Conservation (phyloP, 1,284 basidiomycete genomes). For the Trametes sp. region DNA sequence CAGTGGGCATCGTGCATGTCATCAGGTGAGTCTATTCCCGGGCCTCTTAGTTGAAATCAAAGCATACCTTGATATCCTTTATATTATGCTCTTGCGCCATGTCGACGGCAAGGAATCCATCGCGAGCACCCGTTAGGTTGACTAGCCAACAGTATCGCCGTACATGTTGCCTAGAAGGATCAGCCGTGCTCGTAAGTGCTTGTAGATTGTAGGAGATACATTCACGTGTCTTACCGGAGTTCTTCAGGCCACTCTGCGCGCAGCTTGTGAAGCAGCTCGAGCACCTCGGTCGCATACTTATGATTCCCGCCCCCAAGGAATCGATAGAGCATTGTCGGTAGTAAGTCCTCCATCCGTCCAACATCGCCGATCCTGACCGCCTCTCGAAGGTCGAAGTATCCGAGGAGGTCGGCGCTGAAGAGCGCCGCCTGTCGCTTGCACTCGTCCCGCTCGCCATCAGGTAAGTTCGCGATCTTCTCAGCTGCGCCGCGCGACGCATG, state of each 20-base stretch:
- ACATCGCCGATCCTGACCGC: conserved; percentile 48
- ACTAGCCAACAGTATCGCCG: conserved; percentile 45
- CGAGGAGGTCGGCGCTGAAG: conserved; percentile 46
- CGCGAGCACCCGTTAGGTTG: conserved; percentile 40
- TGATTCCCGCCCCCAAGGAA: conserved; percentile 27
- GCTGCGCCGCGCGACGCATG: conserved; percentile 10
- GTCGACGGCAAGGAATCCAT: conserved; percentile 29
- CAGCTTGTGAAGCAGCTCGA: conserved; percentile 47
- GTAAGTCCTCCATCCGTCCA: conserved; percentile 43
- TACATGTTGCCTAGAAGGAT: conserved; percentile 43
- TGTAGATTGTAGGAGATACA: no score
- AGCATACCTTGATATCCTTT: conserved; percentile 15
- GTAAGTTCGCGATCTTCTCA: conserved; percentile 12
- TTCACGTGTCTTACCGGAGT: conserved; percentile 33
- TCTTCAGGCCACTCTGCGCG: conserved; percentile 44
- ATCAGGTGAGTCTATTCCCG: no score
- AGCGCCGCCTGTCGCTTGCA: conserved; percentile 36
- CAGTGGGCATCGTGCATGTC: no score
- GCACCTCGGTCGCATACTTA: conserved; percentile 31
- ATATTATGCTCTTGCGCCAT: conserved; percentile 30
- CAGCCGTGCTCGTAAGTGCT: no score
- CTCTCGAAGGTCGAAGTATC: conserved; percentile 44
- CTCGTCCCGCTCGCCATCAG: conserved; percentile 22
- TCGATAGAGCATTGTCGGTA: conserved; percentile 41
- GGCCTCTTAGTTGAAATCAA: no score